These are phyloP conservation scores for Choanephora cucurbitarum DNA, from an alignment of 371 early-diverging fungal species.

Conservation along the genomic window DNA sequence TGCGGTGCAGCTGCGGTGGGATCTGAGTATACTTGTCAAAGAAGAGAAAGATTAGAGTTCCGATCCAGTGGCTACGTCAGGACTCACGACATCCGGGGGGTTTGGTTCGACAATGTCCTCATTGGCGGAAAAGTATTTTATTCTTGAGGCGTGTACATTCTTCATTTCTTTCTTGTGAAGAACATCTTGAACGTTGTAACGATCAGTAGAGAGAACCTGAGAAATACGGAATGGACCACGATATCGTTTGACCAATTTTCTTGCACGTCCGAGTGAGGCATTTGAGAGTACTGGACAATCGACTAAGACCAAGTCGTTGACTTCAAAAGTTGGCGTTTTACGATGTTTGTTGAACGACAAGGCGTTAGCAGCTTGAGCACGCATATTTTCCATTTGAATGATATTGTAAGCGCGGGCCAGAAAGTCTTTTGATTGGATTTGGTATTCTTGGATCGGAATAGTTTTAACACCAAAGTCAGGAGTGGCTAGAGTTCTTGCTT, in stretches of 20 bases:
- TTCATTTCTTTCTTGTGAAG: background rate
- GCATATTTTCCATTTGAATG: constrained; percentile 7
- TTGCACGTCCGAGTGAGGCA: constrained; percentile 3
- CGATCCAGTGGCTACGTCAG: no score
- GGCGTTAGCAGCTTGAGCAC: constrained; percentile 7
- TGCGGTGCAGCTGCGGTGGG: no score
- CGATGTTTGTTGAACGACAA: constrained; percentile 2
- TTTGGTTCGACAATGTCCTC: constrained; percentile 5
- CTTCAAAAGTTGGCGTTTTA: background rate
- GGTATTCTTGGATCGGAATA: constrained; percentile 10
- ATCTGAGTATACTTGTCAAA: no score
- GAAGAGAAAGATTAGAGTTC: no score
- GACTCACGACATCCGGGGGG: constrained; percentile 19
- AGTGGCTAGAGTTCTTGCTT: constrained; percentile 2
- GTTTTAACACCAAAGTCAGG: constrained; percentile 14
- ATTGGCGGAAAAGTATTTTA: constrained; percentile 6
- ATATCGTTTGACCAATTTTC: constrained; percentile 5
- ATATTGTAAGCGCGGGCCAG: constrained; percentile 3
- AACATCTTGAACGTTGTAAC: constrained; percentile 5
- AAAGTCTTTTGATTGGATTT: constrained; percentile 1
- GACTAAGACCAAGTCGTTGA: constrained; percentile 8
- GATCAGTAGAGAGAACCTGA: constrained; percentile 1
- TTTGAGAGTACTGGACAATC: constrained; percentile 13
- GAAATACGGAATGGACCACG: constrained; percentile 10
- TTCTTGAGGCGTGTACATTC: constrained; percentile 12